phyloP scores from a whole-genome alignment of 129 eudicot species.

The Saussurea involucrata region DNA sequence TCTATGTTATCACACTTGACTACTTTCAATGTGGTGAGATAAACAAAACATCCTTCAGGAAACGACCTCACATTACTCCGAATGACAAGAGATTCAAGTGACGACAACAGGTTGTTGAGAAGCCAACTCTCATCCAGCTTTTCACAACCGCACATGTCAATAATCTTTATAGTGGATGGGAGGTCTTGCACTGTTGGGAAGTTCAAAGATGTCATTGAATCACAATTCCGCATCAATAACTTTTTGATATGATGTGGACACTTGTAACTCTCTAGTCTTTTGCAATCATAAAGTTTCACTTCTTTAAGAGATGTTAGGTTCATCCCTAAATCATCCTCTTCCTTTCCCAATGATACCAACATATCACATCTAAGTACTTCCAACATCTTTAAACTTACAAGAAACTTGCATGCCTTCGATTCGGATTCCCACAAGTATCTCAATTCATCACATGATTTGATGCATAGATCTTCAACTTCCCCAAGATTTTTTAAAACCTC shows the following conservation, averaged over 20 bases:
- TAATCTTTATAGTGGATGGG: no score
- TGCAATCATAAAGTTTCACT: neutral
- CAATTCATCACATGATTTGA: neutral
- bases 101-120: no score
- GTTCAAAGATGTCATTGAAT: slow-evolving; percentile 4
- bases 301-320: neutral
- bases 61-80: neutral
- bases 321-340: neutral
- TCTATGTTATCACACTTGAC: no score
- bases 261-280: neutral
- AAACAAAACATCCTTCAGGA: neutral
- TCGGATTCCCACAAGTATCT: slow-evolving; percentile 7
- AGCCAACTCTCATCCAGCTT: no score
- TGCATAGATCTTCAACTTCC: neutral
- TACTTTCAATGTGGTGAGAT: no score
- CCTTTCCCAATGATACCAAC: neutral
- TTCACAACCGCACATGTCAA: neutral
- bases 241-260: neutral
- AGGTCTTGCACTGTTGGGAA: neutral
- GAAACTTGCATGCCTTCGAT: neutral
- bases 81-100: neutral
- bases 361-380: neutral
- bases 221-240: neutral
- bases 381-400: neutral
- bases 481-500: neutral